Evolutionary conservation across 768 basidiomycete genomes (phyloP).

Genomic region (Termitomyces sp.): DNA sequence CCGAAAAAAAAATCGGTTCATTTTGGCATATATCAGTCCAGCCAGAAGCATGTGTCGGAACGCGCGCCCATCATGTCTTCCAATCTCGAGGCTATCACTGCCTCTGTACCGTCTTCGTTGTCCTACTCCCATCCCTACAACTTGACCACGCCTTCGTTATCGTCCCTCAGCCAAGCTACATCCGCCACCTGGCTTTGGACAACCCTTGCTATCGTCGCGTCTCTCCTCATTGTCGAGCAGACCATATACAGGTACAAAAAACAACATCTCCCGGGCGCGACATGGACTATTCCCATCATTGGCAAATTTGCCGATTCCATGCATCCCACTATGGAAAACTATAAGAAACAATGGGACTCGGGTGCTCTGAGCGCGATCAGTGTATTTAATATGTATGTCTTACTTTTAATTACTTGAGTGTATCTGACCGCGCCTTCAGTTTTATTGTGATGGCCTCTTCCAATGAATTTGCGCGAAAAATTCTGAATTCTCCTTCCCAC

Average conservation of each 20-base stretch:
- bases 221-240: conserved; percentile 85
- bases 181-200: conserved; percentile 60
- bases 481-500: conserved; percentile 88
- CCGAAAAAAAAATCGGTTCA: conserved; percentile 31
- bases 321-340: conserved; percentile 86
- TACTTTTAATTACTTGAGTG: not conserved
- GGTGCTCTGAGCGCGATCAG: conserved; percentile 86
- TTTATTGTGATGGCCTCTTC: conserved; percentile 98
- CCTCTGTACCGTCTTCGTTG: conserved; percentile 40
- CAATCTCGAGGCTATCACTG: conserved; percentile 23
- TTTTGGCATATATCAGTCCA: conserved; percentile 13
- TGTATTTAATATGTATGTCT: conserved; percentile 93
- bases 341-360: conserved; percentile 89
- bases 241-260: conserved; percentile 88
- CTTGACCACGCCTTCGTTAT: conserved; percentile 44
- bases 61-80: conserved; percentile 29
- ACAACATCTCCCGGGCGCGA: conserved; percentile 75
- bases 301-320: conserved; percentile 94
- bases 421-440: conserved; percentile 36
- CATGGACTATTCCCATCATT: conserved; percentile 96
- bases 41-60: conserved; percentile 3
- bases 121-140: conserved; percentile 34
- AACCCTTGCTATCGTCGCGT: conserved; percentile 58
- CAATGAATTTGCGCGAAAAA: conserved; percentile 90
- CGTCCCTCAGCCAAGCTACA: conserved; percentile 28